Evolutionary conservation across 148 eudicot genomes (phyloP).

Genomic region (Polygonum aviculare): DNA sequence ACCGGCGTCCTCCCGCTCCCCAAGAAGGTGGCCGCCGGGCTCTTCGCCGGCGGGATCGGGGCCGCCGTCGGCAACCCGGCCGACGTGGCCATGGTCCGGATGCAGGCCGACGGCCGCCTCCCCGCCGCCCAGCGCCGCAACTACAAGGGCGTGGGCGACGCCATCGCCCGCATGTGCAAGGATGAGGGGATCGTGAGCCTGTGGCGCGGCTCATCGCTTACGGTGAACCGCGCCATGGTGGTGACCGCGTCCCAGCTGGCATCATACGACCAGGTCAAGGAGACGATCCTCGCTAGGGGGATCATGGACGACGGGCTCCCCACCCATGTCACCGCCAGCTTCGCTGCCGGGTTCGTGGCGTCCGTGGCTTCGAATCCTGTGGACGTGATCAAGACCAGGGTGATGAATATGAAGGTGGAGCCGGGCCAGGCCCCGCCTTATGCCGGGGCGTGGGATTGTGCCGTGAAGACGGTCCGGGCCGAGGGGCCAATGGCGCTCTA

Average conservation of each 20-base stretch:
- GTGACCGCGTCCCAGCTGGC: slow-evolving; percentile 87
- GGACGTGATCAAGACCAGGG: slow-evolving; percentile 83
- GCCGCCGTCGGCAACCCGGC: slow-evolving; percentile 97
- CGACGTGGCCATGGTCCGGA: slow-evolving; percentile 88
- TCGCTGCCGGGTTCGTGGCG: slow-evolving; percentile 92
- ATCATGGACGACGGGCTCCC: slow-evolving; percentile 73
- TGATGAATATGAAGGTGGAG: slow-evolving; percentile 85
- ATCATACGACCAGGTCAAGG: slow-evolving; percentile 76
- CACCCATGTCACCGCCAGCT: slow-evolving; percentile 80
- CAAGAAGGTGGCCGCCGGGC: slow-evolving; percentile 60
- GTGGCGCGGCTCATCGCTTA: slow-evolving; percentile 87
- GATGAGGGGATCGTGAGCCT: slow-evolving; percentile 53
- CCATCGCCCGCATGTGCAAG: slow-evolving; percentile 45
- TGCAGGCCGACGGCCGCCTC: slow-evolving; percentile 96
- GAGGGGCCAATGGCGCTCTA: slow-evolving; percentile 72
- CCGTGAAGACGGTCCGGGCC: slow-evolving; percentile 47
- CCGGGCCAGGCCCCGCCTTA: slow-evolving; percentile 46
- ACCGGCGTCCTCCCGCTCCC: slow-evolving; percentile 35
- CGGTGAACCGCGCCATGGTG: slow-evolving; percentile 92
- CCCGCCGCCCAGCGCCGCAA: slow-evolving; percentile 54
- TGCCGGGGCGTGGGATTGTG: slow-evolving; percentile 69
- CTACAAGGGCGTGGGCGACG: slow-evolving; percentile 66
- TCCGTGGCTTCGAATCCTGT: slow-evolving; percentile 81
- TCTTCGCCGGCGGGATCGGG: slow-evolving; percentile 78
- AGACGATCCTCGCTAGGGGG: slow-evolving; percentile 32